Evolutionary conservation across 1,284 basidiomycete species (phyloP).

Genomic region (Quambalaria eucalypti): DNA sequence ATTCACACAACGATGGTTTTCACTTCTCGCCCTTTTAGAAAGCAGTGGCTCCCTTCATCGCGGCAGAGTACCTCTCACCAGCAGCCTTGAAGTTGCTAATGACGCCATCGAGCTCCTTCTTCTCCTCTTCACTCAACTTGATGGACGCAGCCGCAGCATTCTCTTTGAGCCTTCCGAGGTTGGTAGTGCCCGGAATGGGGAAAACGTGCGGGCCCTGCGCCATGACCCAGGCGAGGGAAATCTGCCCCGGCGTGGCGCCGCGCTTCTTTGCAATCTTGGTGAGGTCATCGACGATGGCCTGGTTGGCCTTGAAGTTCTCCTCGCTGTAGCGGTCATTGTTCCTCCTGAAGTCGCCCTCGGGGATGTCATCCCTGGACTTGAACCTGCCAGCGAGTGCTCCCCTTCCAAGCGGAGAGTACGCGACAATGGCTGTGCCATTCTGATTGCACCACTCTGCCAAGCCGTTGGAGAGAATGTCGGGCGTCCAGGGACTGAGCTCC

Average conservation of each 20-base stretch:
- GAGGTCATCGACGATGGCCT: conserved; percentile 20
- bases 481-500: conserved; percentile 52
- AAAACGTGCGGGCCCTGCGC: conserved; percentile 10
- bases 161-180: conserved; percentile 8
- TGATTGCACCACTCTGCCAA: conserved; percentile 26
- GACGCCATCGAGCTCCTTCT: conserved; percentile 20
- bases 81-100: conserved; percentile 29
- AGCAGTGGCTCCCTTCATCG: conserved; percentile 10
- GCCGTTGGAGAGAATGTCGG: conserved; percentile 28
- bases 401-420: conserved; percentile 26
- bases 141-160: conserved; percentile 19
- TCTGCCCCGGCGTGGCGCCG: conserved; percentile 24
- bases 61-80: conserved; percentile 14
- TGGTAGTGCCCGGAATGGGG: conserved; percentile 13
- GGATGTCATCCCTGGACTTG: conserved; percentile 15
- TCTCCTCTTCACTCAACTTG: conserved; percentile 12
- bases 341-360: conserved; percentile 22
- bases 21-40: conserved; percentile 17
- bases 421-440: conserved; percentile 19
- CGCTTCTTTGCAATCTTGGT: conserved; percentile 24
- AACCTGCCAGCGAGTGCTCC: conserved; percentile 28
- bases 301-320: conserved; percentile 27
- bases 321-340: conserved; percentile 23
- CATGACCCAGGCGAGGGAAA: conserved; percentile 17
- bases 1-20: no score